Evolutionary conservation across 2,329 filamentous ascomycete genomes (phyloP), one percentile per base, ranked within the genome.

Genomic region (Trichoderma semiorbis): DNA sequence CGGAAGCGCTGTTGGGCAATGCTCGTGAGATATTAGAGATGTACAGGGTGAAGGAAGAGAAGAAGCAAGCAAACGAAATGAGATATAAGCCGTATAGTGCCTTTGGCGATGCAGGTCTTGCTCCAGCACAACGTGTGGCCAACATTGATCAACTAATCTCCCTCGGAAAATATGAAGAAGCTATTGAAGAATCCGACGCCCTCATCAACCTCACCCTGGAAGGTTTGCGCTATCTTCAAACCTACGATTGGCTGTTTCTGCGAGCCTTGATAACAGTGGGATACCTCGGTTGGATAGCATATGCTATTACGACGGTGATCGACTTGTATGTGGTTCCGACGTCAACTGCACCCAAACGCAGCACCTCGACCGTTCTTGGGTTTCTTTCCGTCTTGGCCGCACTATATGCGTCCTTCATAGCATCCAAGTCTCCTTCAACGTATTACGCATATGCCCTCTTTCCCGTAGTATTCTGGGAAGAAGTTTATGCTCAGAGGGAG

Each of bases 221-320:
- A 73, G 96, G 96, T 8, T 84, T 99, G 73, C 89, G 96, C 65
- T 99, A 99, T 80, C 87, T 99, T 30, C 96, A 99, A 81, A 99
- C 95, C 0, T 99, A 99, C 78, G 96, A 99, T 83, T 99, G 96
- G 96, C 86, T 99, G 3, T 99, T 99, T 82, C 84, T 99, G 43
- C 88, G 96, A 73, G 92, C 93, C 2, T 86, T 99, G 64, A 92
- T 99, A 72, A 98, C 96, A 2, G 79, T 92, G 14, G 96, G 96
- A 21, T 99, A 98, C 78, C 83, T 98, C 8, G 96, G 96, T 24
- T 99, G 95, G 95, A 97, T 98, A 78, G 92, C 92, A 1, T 99
- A 95, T 81, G 94, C 95, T 2, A 84, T 97, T 65, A 96, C 94
- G 0, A 97, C 92, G 0, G 94, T 98, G 62, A 87, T 98, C 73